Conservation (phyloP, 345 rosid species). For the Iberis pinnata region DNA sequence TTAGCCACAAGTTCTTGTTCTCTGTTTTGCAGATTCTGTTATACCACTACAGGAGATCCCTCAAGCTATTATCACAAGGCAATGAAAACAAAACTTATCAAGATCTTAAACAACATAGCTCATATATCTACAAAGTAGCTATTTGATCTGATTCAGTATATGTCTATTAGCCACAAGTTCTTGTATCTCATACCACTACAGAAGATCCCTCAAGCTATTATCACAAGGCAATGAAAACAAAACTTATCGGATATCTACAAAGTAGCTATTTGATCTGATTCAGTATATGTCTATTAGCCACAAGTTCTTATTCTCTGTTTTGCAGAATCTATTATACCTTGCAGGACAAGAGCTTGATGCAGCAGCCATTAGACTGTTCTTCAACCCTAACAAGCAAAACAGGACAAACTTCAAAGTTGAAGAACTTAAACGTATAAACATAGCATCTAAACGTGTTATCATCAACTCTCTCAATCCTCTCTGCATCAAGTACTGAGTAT, state of each 20-base stretch:
- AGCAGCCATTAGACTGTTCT: slow-evolving; percentile 80
- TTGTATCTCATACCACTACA: slow-evolving; percentile 38
- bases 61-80: no score
- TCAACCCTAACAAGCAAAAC: slow-evolving; percentile 86
- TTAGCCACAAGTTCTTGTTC: no score
- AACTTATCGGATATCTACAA: slow-evolving; percentile 1
- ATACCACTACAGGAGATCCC: no score
- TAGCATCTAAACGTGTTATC: slow-evolving; percentile 80
- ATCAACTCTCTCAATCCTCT: slow-evolving; percentile 92
- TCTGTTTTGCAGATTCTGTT: no score
- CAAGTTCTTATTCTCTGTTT: background rate
- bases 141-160: no score
- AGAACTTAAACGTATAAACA: slow-evolving; percentile 75
- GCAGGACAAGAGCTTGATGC: slow-evolving; percentile 88
- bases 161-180: no score
- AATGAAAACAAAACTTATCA: no score
- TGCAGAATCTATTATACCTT: slow-evolving; percentile 40
- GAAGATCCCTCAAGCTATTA: slow-evolving; percentile 91
- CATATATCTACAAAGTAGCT: background rate
- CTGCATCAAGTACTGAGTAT: slow-evolving; percentile 95
- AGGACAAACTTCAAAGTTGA: slow-evolving; percentile 86
- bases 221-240: slow-evolving; percentile 26
- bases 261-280: background rate
- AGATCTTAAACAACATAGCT: background rate
- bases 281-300: no score